Conservation (phyloP, 306 rosid species). For the Quercus variabilis region DNA sequence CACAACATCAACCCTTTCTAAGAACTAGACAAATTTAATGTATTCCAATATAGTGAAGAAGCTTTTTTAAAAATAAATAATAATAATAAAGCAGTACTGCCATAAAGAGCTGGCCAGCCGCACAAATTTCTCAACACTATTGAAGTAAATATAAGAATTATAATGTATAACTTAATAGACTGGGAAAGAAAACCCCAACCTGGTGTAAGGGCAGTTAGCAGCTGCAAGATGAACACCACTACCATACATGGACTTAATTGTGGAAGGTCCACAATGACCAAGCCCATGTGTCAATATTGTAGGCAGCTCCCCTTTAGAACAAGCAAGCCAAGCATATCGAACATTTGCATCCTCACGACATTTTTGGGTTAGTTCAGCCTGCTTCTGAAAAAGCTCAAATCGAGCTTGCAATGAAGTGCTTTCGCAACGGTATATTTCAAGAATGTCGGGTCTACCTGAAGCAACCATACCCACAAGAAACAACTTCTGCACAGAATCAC, state of each 20-base stretch:
- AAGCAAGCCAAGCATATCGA: slow-evolving; percentile 80
- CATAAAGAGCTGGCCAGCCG: neutral
- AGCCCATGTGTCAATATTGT: slow-evolving; percentile 59
- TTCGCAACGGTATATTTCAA: slow-evolving; percentile 48
- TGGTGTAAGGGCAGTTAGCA: slow-evolving; percentile 39
- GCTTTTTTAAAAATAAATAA: too few relatives aligned
- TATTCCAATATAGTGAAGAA: neutral
- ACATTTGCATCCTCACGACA: slow-evolving; percentile 65
- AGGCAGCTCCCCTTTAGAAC: slow-evolving; percentile 53
- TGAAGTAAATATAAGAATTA: neutral
- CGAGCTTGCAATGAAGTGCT: slow-evolving; percentile 45
- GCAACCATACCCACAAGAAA: slow-evolving; percentile 52
- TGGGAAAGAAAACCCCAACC: slow-evolving; percentile 41
- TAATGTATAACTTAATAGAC: neutral
- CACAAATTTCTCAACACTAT: neutral
- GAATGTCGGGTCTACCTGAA: slow-evolving; percentile 31
- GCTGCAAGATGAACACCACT: slow-evolving; percentile 70
- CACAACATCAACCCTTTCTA: too few relatives aligned
- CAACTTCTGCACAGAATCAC: slow-evolving; percentile 51
- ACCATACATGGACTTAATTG: slow-evolving; percentile 49
- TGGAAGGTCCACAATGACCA: slow-evolving; percentile 55
- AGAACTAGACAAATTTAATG: neutral
- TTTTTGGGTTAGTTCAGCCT: slow-evolving; percentile 59
- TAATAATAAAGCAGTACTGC: neutral
- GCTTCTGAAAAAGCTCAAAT: slow-evolving; percentile 70